phyloP scores from a whole-genome alignment of 441 rosid genomes.

The Populus tomentosa region DNA sequence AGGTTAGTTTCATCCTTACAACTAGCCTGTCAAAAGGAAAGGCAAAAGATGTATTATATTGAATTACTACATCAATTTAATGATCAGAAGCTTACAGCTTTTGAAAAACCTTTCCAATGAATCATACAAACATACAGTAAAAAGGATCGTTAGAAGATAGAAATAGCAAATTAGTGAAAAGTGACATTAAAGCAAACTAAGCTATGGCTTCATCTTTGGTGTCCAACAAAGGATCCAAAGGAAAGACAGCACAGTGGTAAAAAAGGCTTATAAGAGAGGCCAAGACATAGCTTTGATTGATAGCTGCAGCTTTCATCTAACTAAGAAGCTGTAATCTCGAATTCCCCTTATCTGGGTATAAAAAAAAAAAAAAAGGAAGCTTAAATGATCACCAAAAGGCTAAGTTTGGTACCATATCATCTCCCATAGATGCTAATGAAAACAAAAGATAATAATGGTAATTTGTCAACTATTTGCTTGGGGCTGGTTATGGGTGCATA shows the following conservation, averaged over 20 bases:
- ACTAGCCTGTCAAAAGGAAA: background rate
- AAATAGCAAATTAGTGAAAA: background rate
- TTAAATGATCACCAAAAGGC: background rate
- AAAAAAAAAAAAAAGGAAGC: no score
- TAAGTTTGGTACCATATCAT: background rate
- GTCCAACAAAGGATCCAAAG: background rate
- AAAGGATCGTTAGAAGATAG: background rate
- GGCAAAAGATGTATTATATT: background rate
- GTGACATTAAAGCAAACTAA: background rate
- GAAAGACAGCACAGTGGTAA: no score
- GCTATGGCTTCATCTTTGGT: background rate
- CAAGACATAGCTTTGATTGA: no score
- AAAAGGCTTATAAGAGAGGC: no score
- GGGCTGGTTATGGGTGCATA: background rate
- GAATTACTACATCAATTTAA: background rate
- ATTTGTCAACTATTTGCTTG: background rate
- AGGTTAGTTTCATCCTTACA: background rate
- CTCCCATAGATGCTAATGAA: background rate
- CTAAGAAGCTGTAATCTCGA: no score
- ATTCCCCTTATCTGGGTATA: background rate
- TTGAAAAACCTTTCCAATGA: background rate
- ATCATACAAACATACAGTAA: background rate
- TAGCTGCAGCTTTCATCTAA: no score
- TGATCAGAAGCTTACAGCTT: background rate
- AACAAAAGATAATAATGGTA: background rate